Evolutionary conservation across 768 basidiomycete species (phyloP), one percentile per base, ranked within the genome.

Genomic region (Amanita muscaria): DNA sequence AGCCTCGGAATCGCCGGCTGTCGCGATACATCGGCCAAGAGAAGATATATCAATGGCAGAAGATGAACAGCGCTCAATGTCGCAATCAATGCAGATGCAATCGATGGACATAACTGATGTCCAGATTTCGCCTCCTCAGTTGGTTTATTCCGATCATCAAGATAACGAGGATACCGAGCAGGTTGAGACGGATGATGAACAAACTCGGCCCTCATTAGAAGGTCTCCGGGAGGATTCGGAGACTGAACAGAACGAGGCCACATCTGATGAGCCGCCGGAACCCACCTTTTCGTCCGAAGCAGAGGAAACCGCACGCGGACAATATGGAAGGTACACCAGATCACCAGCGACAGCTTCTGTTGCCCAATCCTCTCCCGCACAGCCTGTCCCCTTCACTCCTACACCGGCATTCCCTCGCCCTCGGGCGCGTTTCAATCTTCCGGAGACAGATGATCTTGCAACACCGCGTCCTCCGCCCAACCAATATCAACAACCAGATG

Each of bases 231-330:
- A 31, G 21, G 46, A 29, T 24, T 46, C 49, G 33, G 49, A 58
- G 33, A 48, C 51, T 18, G 49, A 59, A 44, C 43, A 43, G 18
- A 53, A 50, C 15, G 51, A 47, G 31, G 44, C 42, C 14, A 19
- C 29, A 5, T 55, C 54, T 38, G 48, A 52, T 36, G 52, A 61
- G 16, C 52, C 58, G 47, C 62, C 56, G 27, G 80, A 83, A 40
- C 80, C 82, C 4, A 86, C 83, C 0, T 86, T 86, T 54, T 84
- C 83, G 0, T 83, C 84, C 8, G 80, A 83, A 25, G 79, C 73
- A 11, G 74, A 66, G 3, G 56, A 59, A 39, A 64, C 65, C 30
- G 65, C 61, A n/a, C 64, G 66, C 51, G 53, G 55, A 21, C 58
- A 50, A 44, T 8, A 19, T 24, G 24, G 18, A n/a, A n/a, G 41